Evolutionary conservation across 2,329 filamentous ascomycete species (phyloP).

Genomic region (Fusarium humuli): DNA sequence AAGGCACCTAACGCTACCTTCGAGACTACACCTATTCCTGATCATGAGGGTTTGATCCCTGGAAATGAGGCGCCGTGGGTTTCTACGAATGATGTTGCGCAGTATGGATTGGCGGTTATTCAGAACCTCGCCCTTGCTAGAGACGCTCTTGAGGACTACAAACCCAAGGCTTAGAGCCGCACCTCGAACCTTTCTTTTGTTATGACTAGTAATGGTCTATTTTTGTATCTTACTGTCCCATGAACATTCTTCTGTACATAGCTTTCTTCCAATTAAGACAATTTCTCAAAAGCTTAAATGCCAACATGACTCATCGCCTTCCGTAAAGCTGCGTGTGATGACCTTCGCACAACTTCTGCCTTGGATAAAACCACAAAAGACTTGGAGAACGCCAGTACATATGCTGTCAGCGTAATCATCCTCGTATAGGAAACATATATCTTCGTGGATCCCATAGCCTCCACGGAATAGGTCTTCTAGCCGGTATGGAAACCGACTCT

Average conservation of each 20-base stretch:
- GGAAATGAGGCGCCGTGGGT: constrained; percentile 69
- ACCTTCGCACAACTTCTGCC: fast-evolving
- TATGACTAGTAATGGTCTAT: too few relatives aligned
- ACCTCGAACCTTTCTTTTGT: background rate
- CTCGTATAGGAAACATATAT: background rate
- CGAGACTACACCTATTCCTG: constrained; percentile 54
- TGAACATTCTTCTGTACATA: background rate
- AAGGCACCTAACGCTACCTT: constrained; percentile 51
- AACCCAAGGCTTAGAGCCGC: background rate
- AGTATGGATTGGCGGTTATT: constrained; percentile 69
- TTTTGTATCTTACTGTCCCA: background rate
- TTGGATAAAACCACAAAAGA: fast-evolving
- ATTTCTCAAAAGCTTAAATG: background rate
- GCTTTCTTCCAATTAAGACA: background rate
- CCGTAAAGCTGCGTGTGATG: background rate
- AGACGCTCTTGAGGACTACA: constrained; percentile 30
- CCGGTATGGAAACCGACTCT: background rate
- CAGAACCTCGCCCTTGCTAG: constrained; percentile 61
- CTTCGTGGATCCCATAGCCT: background rate
- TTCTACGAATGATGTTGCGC: constrained; percentile 66
- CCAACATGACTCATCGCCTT: background rate
- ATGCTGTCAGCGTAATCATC: background rate
- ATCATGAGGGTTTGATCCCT: constrained; percentile 58
- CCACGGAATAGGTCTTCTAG: too few relatives aligned
- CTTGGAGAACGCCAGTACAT: background rate